Evolutionary conservation across 345 rosid genomes (phyloP).

Genomic region (Sisymbrium irio): DNA sequence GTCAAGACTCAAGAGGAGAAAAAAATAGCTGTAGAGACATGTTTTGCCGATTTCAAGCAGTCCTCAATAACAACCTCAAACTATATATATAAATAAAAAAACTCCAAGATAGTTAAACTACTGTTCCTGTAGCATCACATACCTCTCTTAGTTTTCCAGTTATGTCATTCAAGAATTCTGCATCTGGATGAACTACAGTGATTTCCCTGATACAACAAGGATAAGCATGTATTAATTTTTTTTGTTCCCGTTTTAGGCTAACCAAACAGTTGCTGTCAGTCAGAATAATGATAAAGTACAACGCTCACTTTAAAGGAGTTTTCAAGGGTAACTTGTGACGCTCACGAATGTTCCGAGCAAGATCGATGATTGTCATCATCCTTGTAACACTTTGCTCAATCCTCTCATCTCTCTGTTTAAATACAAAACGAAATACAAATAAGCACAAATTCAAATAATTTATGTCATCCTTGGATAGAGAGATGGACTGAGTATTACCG

Average conservation of each 20-base stretch:
- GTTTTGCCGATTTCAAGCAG: not conserved
- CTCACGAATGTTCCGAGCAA: slow-evolving; percentile 95
- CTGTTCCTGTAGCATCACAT: slow-evolving; percentile 21
- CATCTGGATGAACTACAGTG: slow-evolving; percentile 88
- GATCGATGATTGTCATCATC: slow-evolving; percentile 96
- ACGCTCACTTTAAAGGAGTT: slow-evolving; percentile 76
- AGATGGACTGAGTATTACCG: slow-evolving; percentile 44
- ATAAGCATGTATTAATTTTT: not conserved
- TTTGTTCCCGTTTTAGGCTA: slow-evolving; percentile 1
- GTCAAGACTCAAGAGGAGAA: not conserved
- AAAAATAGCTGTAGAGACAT: slow-evolving; percentile 5
- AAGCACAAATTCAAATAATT: not conserved
- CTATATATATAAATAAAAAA: not conserved
- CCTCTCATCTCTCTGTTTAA: slow-evolving; percentile 64
- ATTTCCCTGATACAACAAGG: slow-evolving; percentile 62
- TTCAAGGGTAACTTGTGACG: slow-evolving; percentile 87
- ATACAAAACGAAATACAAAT: not conserved
- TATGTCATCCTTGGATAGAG: not conserved
- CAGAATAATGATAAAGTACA: slow-evolving; percentile 5
- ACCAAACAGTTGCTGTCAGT: not conserved
- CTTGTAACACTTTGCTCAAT: slow-evolving; percentile 92
- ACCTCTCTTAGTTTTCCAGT: slow-evolving; percentile 91
- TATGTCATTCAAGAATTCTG: slow-evolving; percentile 84
- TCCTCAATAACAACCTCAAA: not conserved
- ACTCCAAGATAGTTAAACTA: not conserved